phyloP scores from a whole-genome alignment of 2,329 filamentous ascomycete species.

The Cladorrhinum sp. region DNA sequence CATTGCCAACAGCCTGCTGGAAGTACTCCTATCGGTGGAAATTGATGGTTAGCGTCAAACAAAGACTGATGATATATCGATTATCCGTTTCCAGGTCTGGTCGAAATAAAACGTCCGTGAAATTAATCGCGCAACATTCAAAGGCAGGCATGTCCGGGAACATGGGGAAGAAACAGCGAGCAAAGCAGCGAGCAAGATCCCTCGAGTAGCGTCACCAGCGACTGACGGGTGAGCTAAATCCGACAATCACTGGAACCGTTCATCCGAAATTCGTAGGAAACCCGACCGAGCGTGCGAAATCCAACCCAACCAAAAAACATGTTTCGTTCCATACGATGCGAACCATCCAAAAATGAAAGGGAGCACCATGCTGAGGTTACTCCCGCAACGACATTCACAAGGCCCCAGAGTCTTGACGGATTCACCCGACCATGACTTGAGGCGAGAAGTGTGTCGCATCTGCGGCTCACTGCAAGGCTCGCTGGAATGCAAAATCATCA shows the following conservation, averaged over 20 bases:
- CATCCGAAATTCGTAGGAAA: conserved; percentile 15
- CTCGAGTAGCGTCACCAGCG: conserved; percentile 23
- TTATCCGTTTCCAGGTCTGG: conserved; percentile 17
- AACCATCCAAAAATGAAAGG: conserved; percentile 1
- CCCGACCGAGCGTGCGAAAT: neutral
- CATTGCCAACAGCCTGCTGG: conserved; percentile 76
- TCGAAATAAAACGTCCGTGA: conserved; percentile 21
- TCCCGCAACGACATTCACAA: conserved; percentile 4
- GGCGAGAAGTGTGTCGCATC: conserved; percentile 6
- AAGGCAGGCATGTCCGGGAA: conserved; percentile 10
- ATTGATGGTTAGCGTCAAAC: conserved; percentile 65
- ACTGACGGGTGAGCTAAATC: conserved; percentile 26
- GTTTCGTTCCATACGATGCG: neutral
- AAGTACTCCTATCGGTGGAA: conserved; percentile 89
- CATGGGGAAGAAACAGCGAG: conserved; percentile 31
- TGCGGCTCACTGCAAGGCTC: conserved; percentile 30
- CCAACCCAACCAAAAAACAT: conserved; percentile 10
- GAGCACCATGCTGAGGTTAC: neutral
- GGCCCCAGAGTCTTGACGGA: conserved; percentile 8
- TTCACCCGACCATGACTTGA: conserved; percentile 7
- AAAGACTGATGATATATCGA: conserved; percentile 37
- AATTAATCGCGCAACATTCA: conserved; percentile 15
- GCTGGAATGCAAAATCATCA: conserved; percentile 21
- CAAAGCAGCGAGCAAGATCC: conserved; percentile 37
- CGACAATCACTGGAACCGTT: conserved; percentile 20